A percentile compares a stretch with the other conserved stretches of the same genome.
These are phyloP conservation scores for Prunus dulcis DNA, from an alignment of 306 rosid genomes.

Conservation along the genomic window DNA sequence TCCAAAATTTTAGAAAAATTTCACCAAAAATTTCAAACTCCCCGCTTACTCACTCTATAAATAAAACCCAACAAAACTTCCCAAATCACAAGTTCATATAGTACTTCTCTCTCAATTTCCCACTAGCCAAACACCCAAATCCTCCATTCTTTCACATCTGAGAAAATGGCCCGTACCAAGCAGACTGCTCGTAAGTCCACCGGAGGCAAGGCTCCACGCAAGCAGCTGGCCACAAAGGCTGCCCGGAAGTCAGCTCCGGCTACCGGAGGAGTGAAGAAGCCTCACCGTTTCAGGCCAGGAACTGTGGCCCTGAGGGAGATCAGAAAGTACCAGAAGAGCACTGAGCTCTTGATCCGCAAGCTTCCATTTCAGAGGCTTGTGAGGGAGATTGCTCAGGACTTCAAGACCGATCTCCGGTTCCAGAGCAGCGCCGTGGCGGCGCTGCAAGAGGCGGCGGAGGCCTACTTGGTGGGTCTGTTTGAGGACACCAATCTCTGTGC, in stretches of 20 bases:
- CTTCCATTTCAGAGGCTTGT: conserved; percentile 35
- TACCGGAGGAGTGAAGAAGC: conserved; percentile 34
- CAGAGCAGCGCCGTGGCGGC: conserved; percentile 33
- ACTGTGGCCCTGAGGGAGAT: conserved; percentile 37
- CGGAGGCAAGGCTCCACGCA: conserved; percentile 35
- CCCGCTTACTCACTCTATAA: background rate
- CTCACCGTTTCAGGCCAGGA: conserved; percentile 34
- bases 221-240: conserved; percentile 31
- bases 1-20: no score
- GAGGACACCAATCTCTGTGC: conserved; percentile 39
- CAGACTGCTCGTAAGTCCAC: conserved; percentile 36
- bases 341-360: conserved; percentile 31
- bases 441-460: conserved; percentile 33
- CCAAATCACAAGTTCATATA: background rate
- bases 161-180: conserved; percentile 31
- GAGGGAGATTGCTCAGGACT: conserved; percentile 32
- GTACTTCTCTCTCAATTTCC: background rate
- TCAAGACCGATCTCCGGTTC: conserved; percentile 34
- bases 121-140: background rate
- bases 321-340: conserved; percentile 37
- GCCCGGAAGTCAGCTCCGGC: conserved; percentile 36
- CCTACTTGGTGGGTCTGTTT: conserved; percentile 32
- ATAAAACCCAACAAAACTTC: background rate
- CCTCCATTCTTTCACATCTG: background rate
- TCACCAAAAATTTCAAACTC: background rate